Evolutionary conservation across 2,329 filamentous ascomycete species (phyloP).

Genomic region (Botrytis deweyae): DNA sequence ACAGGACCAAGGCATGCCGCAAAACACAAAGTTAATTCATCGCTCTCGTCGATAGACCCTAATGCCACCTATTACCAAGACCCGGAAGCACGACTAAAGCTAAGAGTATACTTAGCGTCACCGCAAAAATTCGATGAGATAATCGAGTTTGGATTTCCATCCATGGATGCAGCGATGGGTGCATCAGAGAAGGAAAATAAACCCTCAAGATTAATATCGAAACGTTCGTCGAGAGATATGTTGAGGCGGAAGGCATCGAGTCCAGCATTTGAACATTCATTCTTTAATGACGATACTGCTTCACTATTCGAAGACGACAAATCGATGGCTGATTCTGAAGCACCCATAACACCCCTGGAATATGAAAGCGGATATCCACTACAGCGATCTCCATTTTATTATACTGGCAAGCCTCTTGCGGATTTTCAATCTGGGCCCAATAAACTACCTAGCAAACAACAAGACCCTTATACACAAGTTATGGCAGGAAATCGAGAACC

Average conservation of each 20-base stretch:
- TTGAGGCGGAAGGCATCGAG: conserved; percentile 36
- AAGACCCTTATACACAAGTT: conserved; percentile 48
- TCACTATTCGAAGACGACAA: conserved; percentile 56
- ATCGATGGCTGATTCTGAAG: conserved; percentile 58
- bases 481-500: conserved; percentile 73
- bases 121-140: conserved; percentile 96
- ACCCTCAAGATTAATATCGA: conserved; percentile 29
- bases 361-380: conserved; percentile 35
- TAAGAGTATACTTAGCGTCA: conserved; percentile 82
- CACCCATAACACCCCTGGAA: conserved; percentile 41
- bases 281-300: conserved; percentile 57
- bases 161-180: conserved; percentile 48
- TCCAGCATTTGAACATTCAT: conserved; percentile 55
- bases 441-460: conserved; percentile 33
- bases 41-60: conserved; percentile 61
- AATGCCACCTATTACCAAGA: conserved; percentile 84
- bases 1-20: conserved; percentile 41
- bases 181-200: conserved; percentile 40
- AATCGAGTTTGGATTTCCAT: conserved; percentile 88
- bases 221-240: conserved; percentile 26
- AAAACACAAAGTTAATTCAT: conserved; percentile 37
- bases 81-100: conserved; percentile 80
- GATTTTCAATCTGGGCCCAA: conserved; percentile 42
- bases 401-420: conserved; percentile 39
- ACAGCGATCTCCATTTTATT: conserved; percentile 30